These are phyloP conservation scores for Bretschneidera sinensis DNA, from an alignment of 345 rosid genomes.

Conservation along the genomic window DNA sequence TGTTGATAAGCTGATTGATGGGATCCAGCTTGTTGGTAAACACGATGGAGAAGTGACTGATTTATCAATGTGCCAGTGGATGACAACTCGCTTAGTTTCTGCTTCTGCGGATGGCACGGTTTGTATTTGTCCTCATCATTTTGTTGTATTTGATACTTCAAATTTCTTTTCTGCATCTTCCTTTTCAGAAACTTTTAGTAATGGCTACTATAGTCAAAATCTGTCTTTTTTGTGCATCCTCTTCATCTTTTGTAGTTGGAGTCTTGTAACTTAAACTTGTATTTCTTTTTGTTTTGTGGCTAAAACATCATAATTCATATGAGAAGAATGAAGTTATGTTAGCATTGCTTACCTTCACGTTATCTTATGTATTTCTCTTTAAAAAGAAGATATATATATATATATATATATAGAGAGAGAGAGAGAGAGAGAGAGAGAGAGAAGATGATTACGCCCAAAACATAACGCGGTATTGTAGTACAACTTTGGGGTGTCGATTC, in stretches of 20 bases:
- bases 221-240: constrained; percentile 1
- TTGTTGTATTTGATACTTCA: neutral
- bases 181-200: neutral
- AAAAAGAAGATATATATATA: too few relatives aligned
- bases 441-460: too few relatives aligned
- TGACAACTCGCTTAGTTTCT: constrained; percentile 75
- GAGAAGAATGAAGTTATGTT: too few relatives aligned
- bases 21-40: constrained; percentile 77
- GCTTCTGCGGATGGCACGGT: constrained; percentile 91
- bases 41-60: constrained; percentile 95
- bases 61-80: constrained; percentile 93
- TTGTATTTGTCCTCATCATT: constrained; percentile 27
- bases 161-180: neutral
- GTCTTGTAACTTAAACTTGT: neutral
- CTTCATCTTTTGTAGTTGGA: neutral
- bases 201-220: neutral
- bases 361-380: too few relatives aligned
- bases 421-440: too few relatives aligned
- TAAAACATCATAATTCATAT: too few relatives aligned
- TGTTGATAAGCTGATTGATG: constrained; percentile 60
- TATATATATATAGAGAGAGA: too few relatives aligned
- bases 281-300: neutral
- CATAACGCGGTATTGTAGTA: too few relatives aligned
- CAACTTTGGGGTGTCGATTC: too few relatives aligned
- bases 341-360: too few relatives aligned